Evolutionary conservation across 208 protist genomes (phyloP).

Genomic region (Crithidia sp.): DNA sequence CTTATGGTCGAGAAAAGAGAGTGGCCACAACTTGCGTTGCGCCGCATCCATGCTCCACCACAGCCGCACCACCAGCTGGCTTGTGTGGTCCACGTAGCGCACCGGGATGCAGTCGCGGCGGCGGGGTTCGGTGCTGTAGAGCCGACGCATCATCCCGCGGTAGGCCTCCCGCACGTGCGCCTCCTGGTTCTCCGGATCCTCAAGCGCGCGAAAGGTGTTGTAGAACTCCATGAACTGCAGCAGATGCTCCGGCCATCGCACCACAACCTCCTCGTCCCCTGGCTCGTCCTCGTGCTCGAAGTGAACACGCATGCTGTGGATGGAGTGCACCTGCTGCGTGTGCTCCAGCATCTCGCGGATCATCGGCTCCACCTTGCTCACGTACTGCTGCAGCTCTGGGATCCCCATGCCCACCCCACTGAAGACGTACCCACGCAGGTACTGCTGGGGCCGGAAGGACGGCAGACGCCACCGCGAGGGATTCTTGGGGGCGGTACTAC

Average conservation of each 20-base stretch:
- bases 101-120: slow-evolving; percentile 63
- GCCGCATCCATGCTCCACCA: slow-evolving; percentile 55
- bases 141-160: slow-evolving; percentile 51
- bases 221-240: slow-evolving; percentile 93
- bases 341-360: slow-evolving; percentile 89
- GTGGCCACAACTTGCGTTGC: slow-evolving; percentile 44
- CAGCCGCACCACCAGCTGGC: slow-evolving; percentile 50
- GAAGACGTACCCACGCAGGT: slow-evolving; percentile 79
- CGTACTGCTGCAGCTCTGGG: slow-evolving; percentile 88
- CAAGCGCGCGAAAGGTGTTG: slow-evolving; percentile 73
- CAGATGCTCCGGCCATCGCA: slow-evolving; percentile 82
- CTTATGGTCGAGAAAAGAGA: slow-evolving; percentile 73
- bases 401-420: slow-evolving; percentile 71
- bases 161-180: slow-evolving; percentile 65
- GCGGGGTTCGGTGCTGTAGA: slow-evolving; percentile 66
- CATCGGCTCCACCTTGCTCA: slow-evolving; percentile 85
- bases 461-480: slow-evolving; percentile 52
- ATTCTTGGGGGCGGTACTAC: neutral
- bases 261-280: slow-evolving; percentile 59
- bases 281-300: slow-evolving; percentile 70
- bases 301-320: slow-evolving; percentile 65
- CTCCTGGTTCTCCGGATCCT: slow-evolving; percentile 69
- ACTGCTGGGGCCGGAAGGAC: slow-evolving; percentile 76
- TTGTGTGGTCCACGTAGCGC: slow-evolving; percentile 53
- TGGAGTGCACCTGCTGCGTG: slow-evolving; percentile 88